These are phyloP conservation scores for Heritiera fomes DNA, from an alignment of 345 rosid species.

Conservation along the genomic window DNA sequence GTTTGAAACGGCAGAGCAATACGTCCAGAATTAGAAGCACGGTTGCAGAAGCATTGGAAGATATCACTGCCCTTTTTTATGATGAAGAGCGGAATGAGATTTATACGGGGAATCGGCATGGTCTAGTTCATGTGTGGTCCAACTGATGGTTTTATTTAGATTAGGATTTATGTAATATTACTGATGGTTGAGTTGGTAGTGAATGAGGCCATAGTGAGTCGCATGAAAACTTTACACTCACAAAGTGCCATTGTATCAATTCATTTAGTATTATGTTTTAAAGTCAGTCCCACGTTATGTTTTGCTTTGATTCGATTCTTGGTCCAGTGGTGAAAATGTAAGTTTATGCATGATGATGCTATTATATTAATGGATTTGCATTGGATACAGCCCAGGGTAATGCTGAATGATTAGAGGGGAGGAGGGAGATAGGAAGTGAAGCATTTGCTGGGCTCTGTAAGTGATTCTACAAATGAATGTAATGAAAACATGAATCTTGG, in stretches of 20 bases:
- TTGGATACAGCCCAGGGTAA: no score
- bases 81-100: conserved; percentile 81
- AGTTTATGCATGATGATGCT: no score
- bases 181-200: neutral
- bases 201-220: neutral
- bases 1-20: conserved; percentile 23
- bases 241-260: conserved; percentile 13
- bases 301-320: neutral
- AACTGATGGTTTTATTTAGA: conserved; percentile 34
- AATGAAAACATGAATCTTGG: no score
- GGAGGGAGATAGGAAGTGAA: no score
- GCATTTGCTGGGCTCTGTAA: no score
- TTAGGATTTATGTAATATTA: conserved; percentile 1
- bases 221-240: neutral
- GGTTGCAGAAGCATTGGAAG: conserved; percentile 71
- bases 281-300: neutral
- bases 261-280: neutral
- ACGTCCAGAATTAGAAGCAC: conserved; percentile 47
- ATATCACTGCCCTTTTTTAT: conserved; percentile 73
- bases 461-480: no score
- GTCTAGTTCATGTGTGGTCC: conserved; percentile 78
- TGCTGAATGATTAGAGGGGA: no score
- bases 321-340: no score
- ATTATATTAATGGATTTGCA: no score
- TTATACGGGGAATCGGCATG: conserved; percentile 67